Evolutionary conservation across 371 early-diverging fungal genomes (phyloP), one percentile per base, ranked within the genome.

Genomic region (Mucor saturninus): DNA sequence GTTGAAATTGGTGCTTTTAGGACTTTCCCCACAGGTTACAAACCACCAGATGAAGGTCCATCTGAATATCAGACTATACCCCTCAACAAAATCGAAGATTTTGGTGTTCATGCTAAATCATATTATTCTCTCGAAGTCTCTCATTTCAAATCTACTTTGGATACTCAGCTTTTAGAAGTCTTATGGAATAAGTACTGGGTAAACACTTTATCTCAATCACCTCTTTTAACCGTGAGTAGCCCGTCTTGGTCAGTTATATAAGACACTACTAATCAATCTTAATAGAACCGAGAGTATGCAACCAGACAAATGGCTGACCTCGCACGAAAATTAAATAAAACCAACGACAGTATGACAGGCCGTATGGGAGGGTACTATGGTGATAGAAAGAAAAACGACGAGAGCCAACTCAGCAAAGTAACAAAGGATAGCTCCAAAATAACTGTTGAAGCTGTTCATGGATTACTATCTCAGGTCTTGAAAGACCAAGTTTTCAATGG

Each of bases 131-230:
- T 98, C 42, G 93, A 94, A 43, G 86, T 98, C 21, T 88, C 93
- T 2, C 94, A 93, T 76, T 98, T 98, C 80, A 97, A 97, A 76
- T 98, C 98, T 15, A 74, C 83, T 4, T 73, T 95, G 54, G 99
- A 98, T 78, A 83, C 83, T 4, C 82, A 89, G 37, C 77, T 98
- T 51, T 72, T 98, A 54, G 96, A 97, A 59, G 85, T 89, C 51
- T 86, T 98, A 59, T 98, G 98, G 98, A 91, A 93, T 67, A 95
- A 96, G 75, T 97, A 97, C 78, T 98, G 99, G 99, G 88, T 94
- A 32, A 91, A 93, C 70, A 97, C 97, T 1, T 82, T 98, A 31
- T 91, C 96, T 5, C 93, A 94, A 73, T 93, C 95, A 0, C 89
- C 95, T 10, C 81, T 98, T n/a, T 77, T 95, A 35, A 87, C 94